Evolutionary conservation across 768 basidiomycete species (phyloP).

Genomic region (Leccinum sublutescens): DNA sequence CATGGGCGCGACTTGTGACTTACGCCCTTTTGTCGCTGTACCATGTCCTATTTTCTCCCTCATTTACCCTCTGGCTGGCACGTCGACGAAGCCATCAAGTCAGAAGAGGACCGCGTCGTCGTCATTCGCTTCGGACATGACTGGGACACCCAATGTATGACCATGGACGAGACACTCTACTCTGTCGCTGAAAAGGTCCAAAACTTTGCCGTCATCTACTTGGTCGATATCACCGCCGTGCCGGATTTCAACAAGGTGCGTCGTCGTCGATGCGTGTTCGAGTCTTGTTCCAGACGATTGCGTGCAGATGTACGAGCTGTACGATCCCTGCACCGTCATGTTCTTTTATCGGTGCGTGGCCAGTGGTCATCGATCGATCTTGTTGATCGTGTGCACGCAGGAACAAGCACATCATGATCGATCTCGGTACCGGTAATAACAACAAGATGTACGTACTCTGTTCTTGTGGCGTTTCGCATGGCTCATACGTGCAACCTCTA

Average conservation of each 20-base stretch:
- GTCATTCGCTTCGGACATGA: constrained; percentile 95
- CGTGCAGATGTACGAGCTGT: constrained; percentile 94
- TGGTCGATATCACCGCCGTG: constrained; percentile 93
- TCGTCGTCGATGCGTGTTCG: not conserved
- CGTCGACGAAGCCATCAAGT: constrained; percentile 98
- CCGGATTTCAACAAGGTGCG: constrained; percentile 97
- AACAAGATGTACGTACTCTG: constrained; percentile 84
- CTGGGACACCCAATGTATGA: constrained; percentile 94
- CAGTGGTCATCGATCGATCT: not conserved
- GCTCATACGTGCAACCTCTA: constrained; percentile 29
- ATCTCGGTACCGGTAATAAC: constrained; percentile 99
- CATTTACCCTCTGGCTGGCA: constrained; percentile 95
- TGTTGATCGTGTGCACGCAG: constrained; percentile 38
- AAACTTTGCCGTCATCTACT: constrained; percentile 97
- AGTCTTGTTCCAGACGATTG: not conserved
- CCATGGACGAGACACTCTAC: constrained; percentile 97
- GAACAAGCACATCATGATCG: constrained; percentile 99
- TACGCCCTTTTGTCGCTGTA: not conserved
- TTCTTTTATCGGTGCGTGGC: constrained; percentile 89
- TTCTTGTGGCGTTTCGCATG: not conserved
- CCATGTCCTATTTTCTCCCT: constrained; percentile 88
- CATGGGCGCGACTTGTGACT: not conserved
- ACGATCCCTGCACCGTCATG: constrained; percentile 97
- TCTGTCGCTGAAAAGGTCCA: constrained; percentile 93
- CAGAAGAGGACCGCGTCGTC: constrained; percentile 94